Base-by-base conservation (phyloP, 148 eudicot genomes). In the Chenopodium quinoa region DNA sequence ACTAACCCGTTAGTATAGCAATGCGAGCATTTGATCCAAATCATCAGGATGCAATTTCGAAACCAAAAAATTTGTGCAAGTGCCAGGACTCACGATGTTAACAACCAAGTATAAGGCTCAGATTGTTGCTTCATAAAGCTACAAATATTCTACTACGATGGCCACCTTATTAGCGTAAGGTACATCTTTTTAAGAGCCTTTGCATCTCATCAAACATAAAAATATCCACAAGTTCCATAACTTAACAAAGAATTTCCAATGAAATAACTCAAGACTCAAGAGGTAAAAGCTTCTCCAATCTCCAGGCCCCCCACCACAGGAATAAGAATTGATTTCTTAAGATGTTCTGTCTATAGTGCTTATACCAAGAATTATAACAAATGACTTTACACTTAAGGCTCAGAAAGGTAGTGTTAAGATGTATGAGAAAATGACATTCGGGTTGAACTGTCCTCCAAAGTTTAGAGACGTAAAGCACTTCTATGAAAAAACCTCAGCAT, bases 381-480 rank as follows among this genome's bases (percentile, higher is more conserved):
- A 14, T 2, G 54, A 40, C 7, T 40, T 50, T 48, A 44, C 75
- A 20, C 50, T 1, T 71, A 29, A 20, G 27, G 67, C 48, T 32
- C 17, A 16, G 27, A 9, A 78, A 78, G 72, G 64, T 54, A 70
- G 47, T 78, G 48, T 68, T 68, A 48, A 9, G 31, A 25, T 1
- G 11, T 54, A 34, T 31, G 63, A 14, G 10, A 8, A 34, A 12
- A 19, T 12, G 64, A 22, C 37, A 32, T 58, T 78, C 83, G 47
- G 34, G 52, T 79, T 70, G 58, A 67, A 58, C 63, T 48, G 44
- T 23, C 65, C 71, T 46, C 76, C 85, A 80, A 62, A 9, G 34
- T 69, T 63, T 69, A 22, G 29, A 48, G 20, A 58, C 65, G 54
- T 69, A 50, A 75, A 65, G 65, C 62, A 79, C 52, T 69, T 79